Evolutionary conservation across 2,329 filamentous ascomycete genomes (phyloP), one percentile per base, ranked within the genome.

Genomic region (Volutella citrinella): DNA sequence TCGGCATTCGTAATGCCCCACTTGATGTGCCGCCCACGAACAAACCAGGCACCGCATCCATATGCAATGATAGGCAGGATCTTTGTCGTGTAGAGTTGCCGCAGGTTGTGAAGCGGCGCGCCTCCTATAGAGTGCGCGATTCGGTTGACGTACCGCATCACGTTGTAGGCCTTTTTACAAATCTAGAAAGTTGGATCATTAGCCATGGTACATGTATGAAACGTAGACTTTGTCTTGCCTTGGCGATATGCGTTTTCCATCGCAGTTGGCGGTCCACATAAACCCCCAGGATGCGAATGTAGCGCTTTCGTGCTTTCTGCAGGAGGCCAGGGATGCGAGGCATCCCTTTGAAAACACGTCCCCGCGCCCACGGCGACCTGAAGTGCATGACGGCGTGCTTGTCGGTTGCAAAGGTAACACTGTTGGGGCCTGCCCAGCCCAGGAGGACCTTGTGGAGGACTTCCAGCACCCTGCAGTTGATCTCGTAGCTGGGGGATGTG

Each of bases 341-440:
- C 5, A 16, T 18, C 5, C 17, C 11, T 18, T 19, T 7, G 20
- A n/a, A 26, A 8, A 22, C 21, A 10, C 12, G 15, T 2, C 29
- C 4, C 7, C 10, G 5, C 19, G 18, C 17, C 6, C 8, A 8
- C 9, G 28, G 34, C 15, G 3, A 6, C 10, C 15, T 20, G 23
- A 44, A 39, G 15, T 44, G 35, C 31, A 44, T 35, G 16, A 42
- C 5, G 5, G 26, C 13, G 18, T 44, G 42, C 31, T 44, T 44
- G 5, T 30, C 17, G 6, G 32, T 18, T 7, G 31, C 31, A 11
- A 44, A 44, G 1, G 4, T 19, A 17, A 44, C 32, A 12, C 19
- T 10, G 8, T 38, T 12, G 5, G 12, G 8, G 7, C 32, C 15
- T 3, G 41, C 31, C 15, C 25, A 19, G 3, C 18, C 6, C 3